Conservation (phyloP, 2,329 filamentous ascomycete genomes). For the Trichoderma harzianum region DNA sequence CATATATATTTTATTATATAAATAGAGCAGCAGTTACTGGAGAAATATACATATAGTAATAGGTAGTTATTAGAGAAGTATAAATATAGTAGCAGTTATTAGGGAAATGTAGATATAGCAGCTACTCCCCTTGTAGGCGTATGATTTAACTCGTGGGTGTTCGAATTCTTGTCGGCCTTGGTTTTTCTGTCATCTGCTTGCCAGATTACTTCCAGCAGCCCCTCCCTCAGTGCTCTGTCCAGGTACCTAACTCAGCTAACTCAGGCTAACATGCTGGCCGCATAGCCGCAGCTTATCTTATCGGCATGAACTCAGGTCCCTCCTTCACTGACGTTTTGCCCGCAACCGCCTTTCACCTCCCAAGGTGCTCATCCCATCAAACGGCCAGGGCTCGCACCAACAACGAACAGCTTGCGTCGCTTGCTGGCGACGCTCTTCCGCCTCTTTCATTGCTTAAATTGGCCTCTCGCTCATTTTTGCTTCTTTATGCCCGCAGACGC, state of each 20-base stretch:
- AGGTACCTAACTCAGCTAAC: neutral
- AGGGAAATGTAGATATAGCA: too few relatives aligned
- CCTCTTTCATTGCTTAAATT: neutral
- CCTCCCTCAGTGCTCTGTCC: neutral
- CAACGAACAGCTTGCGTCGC: neutral
- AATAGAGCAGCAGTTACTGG: too few relatives aligned
- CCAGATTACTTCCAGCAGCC: neutral
- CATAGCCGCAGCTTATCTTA: slow-evolving; percentile 14
- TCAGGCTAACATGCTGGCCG: neutral
- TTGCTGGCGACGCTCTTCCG: neutral
- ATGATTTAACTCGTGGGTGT: too few relatives aligned
- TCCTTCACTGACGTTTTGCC: neutral
- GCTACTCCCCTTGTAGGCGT: too few relatives aligned
- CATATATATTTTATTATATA: too few relatives aligned
- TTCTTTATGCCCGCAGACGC: neutral
- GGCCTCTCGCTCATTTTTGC: neutral
- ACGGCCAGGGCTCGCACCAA: neutral
- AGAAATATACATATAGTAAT: too few relatives aligned
- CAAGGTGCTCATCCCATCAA: neutral
- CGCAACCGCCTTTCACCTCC: neutral
- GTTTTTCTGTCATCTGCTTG: too few relatives aligned
- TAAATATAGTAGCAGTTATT: too few relatives aligned
- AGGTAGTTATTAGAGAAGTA: too few relatives aligned
- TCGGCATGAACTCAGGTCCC: neutral
- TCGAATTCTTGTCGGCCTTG: too few relatives aligned